A percentile compares a stretch with the other conserved stretches of the same genome.
These are phyloP conservation scores for Aeminium ludgeri DNA, from an alignment of 495 filamentous ascomycete species.

Conservation along the genomic window DNA sequence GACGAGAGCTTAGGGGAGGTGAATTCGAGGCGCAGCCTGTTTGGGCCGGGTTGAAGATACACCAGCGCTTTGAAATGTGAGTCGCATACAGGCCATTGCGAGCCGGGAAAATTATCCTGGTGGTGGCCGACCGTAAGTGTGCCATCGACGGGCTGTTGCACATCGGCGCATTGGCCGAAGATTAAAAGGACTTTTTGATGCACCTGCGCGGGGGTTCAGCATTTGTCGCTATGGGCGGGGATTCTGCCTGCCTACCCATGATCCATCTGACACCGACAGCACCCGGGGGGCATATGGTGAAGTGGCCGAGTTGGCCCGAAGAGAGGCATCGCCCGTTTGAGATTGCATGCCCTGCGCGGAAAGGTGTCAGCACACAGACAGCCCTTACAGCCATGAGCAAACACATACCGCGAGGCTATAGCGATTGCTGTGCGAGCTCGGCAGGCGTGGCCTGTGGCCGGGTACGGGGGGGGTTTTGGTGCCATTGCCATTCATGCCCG, in stretches of 20 bases:
- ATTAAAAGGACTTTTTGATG: constrained; percentile 78
- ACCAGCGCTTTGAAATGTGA: constrained; percentile 81
- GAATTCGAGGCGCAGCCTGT: constrained; percentile 73
- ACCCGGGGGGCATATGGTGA: constrained; percentile 69
- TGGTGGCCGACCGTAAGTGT: constrained; percentile 62
- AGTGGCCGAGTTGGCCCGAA: constrained; percentile 32
- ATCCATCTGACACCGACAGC: constrained; percentile 57
- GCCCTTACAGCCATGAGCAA: too few relatives aligned
- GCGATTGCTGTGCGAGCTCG: constrained; percentile 22
- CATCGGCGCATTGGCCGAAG: constrained; percentile 61
- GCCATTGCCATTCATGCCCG: constrained; percentile 32
- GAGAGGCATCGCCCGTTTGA: constrained; percentile 32
- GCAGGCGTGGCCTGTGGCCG: constrained; percentile 14
- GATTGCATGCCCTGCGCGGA: constrained; percentile 30
- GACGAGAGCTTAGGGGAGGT: constrained; percentile 61
- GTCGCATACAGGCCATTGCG: constrained; percentile 65
- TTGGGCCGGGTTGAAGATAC: constrained; percentile 74
- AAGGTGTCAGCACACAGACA: neutral
- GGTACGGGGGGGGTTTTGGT: constrained; percentile 26
- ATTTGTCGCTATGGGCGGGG: neutral
- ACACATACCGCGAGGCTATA: constrained; percentile 23
- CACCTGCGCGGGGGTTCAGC: constrained; percentile 35
- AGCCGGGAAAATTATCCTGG: constrained; percentile 67
- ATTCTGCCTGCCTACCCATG: constrained; percentile 44
- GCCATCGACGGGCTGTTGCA: constrained; percentile 58